A percentile compares a stretch with the other conserved stretches of the same genome.
These are phyloP conservation scores for Paramecium pentaurelia DNA, from an alignment of 73 alveolate species.

Conservation along the genomic window DNA sequence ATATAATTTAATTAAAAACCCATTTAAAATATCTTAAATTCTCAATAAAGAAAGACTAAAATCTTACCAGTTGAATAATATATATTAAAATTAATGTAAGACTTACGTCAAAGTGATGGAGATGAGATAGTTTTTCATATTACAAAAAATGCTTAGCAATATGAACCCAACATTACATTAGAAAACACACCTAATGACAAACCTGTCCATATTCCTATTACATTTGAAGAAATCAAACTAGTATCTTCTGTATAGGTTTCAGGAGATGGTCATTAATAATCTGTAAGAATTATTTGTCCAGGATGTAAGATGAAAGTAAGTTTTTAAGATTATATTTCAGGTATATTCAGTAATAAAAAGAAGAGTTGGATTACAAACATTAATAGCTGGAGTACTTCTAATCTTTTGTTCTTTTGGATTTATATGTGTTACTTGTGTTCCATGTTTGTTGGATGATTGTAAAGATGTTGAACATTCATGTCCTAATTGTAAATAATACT, in stretches of 20 bases:
- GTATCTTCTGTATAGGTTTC: neutral
- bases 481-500: constrained; percentile 1
- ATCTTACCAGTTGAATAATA: neutral
- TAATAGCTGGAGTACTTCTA: neutral
- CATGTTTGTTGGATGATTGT: constrained; percentile 2
- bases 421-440: neutral
- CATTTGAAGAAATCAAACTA: neutral
- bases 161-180: neutral
- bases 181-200: neutral
- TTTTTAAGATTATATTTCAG: neutral
- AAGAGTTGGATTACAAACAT: neutral
- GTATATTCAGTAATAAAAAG: neutral
- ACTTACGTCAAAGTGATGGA: neutral
- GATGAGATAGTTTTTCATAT: neutral
- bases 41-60: neutral
- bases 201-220: neutral
- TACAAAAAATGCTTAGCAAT: neutral
- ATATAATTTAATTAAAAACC: neutral
- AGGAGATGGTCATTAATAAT: neutral
- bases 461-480: neutral
- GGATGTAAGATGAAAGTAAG: neutral
- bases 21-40: neutral
- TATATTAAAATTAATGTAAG: neutral
- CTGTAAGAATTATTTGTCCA: neutral
- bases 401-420: constrained; percentile 12